phyloP scores from a whole-genome alignment of 768 basidiomycete genomes.

The Boletus edulis region DNA sequence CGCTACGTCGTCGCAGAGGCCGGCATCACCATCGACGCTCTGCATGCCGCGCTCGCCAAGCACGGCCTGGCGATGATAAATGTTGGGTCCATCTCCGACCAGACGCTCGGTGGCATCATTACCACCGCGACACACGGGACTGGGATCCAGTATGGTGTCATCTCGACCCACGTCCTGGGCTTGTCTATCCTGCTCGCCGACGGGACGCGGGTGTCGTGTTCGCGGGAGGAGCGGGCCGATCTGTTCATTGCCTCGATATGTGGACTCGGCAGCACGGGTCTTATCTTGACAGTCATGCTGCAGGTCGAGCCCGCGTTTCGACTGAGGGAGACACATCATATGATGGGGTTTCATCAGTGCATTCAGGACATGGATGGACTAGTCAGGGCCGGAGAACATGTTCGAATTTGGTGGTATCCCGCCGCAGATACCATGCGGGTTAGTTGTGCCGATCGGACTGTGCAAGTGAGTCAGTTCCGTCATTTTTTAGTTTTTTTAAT shows the following conservation, averaged over 20 bases:
- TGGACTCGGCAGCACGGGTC: conserved; percentile 86
- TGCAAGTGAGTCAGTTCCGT: conserved; percentile 54
- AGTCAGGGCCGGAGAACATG: conserved; percentile 73
- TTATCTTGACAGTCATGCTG: conserved; percentile 77
- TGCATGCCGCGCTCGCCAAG: conserved; percentile 65
- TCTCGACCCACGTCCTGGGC: conserved; percentile 77
- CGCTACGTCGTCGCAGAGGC: conserved; percentile 68
- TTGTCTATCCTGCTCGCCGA: conserved; percentile 76
- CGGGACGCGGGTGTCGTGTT: conserved; percentile 66
- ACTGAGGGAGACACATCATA: conserved; percentile 68
- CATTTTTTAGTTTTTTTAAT: neutral
- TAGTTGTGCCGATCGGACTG: conserved; percentile 71
- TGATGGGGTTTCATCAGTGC: conserved; percentile 61
- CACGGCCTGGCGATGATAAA: conserved; percentile 84
- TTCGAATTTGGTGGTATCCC: conserved; percentile 96
- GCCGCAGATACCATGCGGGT: conserved; percentile 69
- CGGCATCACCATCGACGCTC: conserved; percentile 72
- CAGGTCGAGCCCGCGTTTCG: conserved; percentile 81
- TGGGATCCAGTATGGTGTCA: conserved; percentile 73
- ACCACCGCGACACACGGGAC: conserved; percentile 96
- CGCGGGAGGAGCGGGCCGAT: conserved; percentile 59
- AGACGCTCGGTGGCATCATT: conserved; percentile 88
- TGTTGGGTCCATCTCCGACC: conserved; percentile 95
- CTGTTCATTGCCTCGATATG: conserved; percentile 90
- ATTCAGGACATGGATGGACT: conserved; percentile 54